Percentiles rank a stretch among this genome's conserved stretches.
Evolutionary conservation across 2,329 filamentous ascomycete species (phyloP).

Genomic region (Aspergillus versicolor): DNA sequence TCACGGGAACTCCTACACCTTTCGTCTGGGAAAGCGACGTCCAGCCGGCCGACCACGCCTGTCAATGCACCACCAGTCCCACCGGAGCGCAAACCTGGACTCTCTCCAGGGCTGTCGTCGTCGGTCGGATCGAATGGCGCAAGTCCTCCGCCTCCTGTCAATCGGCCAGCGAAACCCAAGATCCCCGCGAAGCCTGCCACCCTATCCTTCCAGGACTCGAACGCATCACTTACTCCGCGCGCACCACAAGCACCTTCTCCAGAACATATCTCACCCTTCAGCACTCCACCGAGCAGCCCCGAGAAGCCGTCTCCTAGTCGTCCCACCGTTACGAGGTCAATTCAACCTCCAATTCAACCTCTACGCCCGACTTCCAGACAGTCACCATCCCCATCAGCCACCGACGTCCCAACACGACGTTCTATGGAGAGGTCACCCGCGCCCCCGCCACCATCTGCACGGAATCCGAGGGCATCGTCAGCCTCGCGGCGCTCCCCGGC

Average conservation of each 20-base stretch:
- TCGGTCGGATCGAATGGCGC: conserved; percentile 15
- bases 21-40: conserved; percentile 15
- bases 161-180: conserved; percentile 76
- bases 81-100: conserved; percentile 13
- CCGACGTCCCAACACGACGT: conserved; percentile 27
- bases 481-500: conserved; percentile 27
- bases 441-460: conserved; percentile 13
- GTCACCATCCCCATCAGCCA: conserved; percentile 20
- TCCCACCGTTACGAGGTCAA: conserved; percentile 12
- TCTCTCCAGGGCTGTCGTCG: conserved; percentile 21
- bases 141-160: conserved; percentile 63
- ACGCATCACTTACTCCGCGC: conserved; percentile 27
- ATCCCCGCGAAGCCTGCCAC: conserved; percentile 52
- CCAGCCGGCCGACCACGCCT: conserved; percentile 33
- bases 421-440: conserved; percentile 29
- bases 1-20: conserved; percentile 27
- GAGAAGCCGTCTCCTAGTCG: conserved; percentile 52
- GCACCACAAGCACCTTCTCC: conserved; percentile 34
- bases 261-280: conserved; percentile 72
- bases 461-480: conserved; percentile 32
- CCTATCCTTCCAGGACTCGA: conserved; percentile 30
- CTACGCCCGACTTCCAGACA: conserved; percentile 20
- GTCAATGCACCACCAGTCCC: conserved; percentile 24
- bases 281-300: conserved; percentile 75
- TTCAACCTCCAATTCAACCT: conserved; percentile 15